Base-by-base conservation (phyloP, 2,329 filamentous ascomycete species). In the Neonectria neomacrospora region DNA sequence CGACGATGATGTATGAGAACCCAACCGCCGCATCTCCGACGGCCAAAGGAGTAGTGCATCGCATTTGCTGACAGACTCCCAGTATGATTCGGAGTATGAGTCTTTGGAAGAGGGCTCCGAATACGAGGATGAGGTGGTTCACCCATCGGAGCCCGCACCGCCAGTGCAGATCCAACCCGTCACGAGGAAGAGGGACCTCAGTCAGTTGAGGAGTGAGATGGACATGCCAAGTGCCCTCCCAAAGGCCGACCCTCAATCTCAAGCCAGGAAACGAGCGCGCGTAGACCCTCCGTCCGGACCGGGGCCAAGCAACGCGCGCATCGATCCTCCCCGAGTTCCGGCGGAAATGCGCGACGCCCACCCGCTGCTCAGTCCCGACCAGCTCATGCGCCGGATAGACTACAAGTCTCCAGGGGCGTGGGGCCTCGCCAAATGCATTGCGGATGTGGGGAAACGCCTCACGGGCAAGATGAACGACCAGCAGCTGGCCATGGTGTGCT, bases 401-500 rank as follows among this genome's bases (percentile, higher is more conserved):
- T 58, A 45, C 39, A 47, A 34, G 7, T 51, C 51, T 5, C 26
- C 53, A 9, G 52, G 54, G 16, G 60, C 59, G 5, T 41, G 51
- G 12, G 66, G 60, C 12, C 34, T 67, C 16, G 66, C 62, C n/a
- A 59, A 45, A 8, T 68, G 69, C 10, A 55, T 61, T 2, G 56
- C 62, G n/a, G 69, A 71, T 11, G 61, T 71, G 56, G 66, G 66
- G 11, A 37, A 64, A 20, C 58, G 70, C 9, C 67, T 63, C 26
- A 54, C 56, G 5, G 63, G 51, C 41, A 61, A 63, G 16, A 62
- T 66, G 41, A 68, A n/a, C 34, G 66, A 52, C 6, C 62, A 52
- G 18, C 66, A 71, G 34, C 64, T 63, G 39, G 56, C 54, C 4
- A 69, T 71, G 20, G 70, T 69, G n/a, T 53, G 70, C 12, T 41